Base-by-base conservation (phyloP, 148 eudicot genomes). In the Nepenthes gracilis region DNA sequence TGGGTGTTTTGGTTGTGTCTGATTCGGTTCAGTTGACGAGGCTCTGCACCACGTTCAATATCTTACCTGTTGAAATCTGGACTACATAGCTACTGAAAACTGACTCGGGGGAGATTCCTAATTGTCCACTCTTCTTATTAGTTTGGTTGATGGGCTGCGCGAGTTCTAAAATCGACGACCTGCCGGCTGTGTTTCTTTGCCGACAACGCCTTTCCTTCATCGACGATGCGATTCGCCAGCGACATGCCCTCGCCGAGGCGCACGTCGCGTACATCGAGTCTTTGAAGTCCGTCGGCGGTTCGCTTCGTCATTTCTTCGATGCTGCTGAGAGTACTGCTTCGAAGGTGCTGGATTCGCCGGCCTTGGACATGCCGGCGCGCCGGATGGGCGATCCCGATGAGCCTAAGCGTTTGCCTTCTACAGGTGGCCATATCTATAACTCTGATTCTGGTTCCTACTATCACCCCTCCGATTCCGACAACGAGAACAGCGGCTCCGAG, bases 111-210 rank as follows among this genome's bases (percentile, higher is more conserved):
- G 53, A 11, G 6, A 5, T 12, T 12, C 1, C 53, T 2, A 49
- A 5, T 48, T 59, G 66, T 58, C 57, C 37, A 11, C 12, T 11
- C 12, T 32, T 32, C 33, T 23, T 1, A 32, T 35, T 13, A 11
- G 9, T 23, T 36, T 10, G 35, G 34, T 36, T 36, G 2, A 92
- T 93, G 99, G 99, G 99, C 34, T 93, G 99, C 36, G 75, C 84
- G 0, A 75, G 60, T 64, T 93, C 99, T 2, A 93, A 93, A 65
- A 67, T 72, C 33, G 99, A 93, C 47, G 99, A 93, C 57, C 65
- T 79, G 0, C 95, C 95, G 70, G 99, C 97, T 62, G 90, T 93
- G 8, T 64, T 57, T 2, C 75, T 89, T 1, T 93, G 99, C 78
- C 82, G 87, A 0, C 76, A 86, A 0, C 78, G 99, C 0, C 72